A percentile compares a stretch with the other conserved stretches of the same genome.
These are phyloP conservation scores for Penicillium roqueforti DNA, from an alignment of 495 filamentous ascomycete genomes.

Conservation along the genomic window DNA sequence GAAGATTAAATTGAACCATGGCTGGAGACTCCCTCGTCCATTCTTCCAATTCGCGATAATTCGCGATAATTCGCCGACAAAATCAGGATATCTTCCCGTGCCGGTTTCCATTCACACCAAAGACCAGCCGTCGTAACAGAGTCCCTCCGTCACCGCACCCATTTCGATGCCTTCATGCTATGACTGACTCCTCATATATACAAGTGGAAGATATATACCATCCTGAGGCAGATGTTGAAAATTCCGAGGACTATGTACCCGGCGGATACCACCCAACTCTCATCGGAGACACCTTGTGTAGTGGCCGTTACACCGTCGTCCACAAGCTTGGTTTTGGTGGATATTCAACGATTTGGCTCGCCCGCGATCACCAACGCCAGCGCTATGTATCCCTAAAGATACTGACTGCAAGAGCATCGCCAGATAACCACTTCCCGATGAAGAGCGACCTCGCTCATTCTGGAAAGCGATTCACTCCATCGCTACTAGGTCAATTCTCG, in stretches of 20 bases:
- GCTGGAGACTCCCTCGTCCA: not conserved
- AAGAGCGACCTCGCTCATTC: constrained; percentile 12
- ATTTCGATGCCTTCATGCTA: constrained; percentile 5
- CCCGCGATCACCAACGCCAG: constrained; percentile 21
- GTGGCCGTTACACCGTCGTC: constrained; percentile 78
- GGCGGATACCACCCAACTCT: constrained; percentile 81
- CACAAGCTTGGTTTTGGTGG: constrained; percentile 85
- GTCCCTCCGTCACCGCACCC: not conserved
- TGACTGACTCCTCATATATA: constrained; percentile 3
- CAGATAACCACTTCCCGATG: constrained; percentile 14
- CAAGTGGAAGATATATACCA: constrained; percentile 12
- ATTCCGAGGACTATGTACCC: constrained; percentile 26
- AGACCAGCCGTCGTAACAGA: not conserved
- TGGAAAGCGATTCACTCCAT: constrained; percentile 20
- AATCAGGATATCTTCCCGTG: not conserved
- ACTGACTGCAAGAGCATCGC: constrained; percentile 17
- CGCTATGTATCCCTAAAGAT: constrained; percentile 24
- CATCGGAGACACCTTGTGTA: constrained; percentile 78
- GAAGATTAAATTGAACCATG: constrained; percentile 1
- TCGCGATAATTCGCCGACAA: too few relatives aligned
- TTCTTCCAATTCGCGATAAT: not conserved
- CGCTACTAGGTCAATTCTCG: constrained; percentile 22
- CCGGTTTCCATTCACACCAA: constrained; percentile 1
- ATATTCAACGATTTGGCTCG: constrained; percentile 82
- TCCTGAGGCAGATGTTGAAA: constrained; percentile 20